Base-by-base conservation (phyloP, 192 early-diverging fungal genomes). In the Thoreauomyces humboldtii region DNA sequence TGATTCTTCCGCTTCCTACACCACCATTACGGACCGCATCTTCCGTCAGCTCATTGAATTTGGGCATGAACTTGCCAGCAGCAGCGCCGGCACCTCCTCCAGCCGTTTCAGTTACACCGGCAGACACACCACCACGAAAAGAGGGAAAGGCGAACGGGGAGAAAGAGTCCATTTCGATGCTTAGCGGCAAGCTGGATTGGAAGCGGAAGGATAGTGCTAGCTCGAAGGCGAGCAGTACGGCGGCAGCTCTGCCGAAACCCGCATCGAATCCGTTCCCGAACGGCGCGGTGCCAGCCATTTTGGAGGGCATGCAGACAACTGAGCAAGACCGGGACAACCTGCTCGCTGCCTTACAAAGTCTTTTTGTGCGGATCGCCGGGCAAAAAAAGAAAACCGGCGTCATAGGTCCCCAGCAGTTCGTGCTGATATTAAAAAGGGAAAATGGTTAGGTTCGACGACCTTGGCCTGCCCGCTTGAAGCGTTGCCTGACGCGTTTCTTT, bases 351-450 rank as follows among this genome's bases (percentile, higher is more conserved):
- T 73, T 99, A 0, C 90, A 92, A 63, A 90, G 92, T 57, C 69
- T 99, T 17, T 99, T 98, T 67, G 75, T 80, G 71, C 77, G 79
- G 38, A 96, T 99, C 27, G 79, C 87, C 5, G 85, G 82, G 19
- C 90, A 92, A 31, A 88, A 88, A 50, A 94, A 92, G 69, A 85
- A 87, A 65, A 88, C 87, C 0, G 92, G 92, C 35, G 86, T 88
- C 36, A 66, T 96, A 29, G 89, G 87, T 33, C 95, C 97, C 4
- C 81, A 86, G 52, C 76, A 85, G 31, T 95, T 99, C 65, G 85
- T 98, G 11, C 79, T 78, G 32, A 95, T 92, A 67, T 83, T 99
- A 31, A 95, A 94, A 68, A 89, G 91, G 61, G 89, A 92, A 57
- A 98, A 98, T 76, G 91, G 91, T 92, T 83, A 64, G 53, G 27